phyloP scores from a whole-genome alignment of 2,329 filamentous ascomycete species.

The Chrysoporthe puriensis region DNA sequence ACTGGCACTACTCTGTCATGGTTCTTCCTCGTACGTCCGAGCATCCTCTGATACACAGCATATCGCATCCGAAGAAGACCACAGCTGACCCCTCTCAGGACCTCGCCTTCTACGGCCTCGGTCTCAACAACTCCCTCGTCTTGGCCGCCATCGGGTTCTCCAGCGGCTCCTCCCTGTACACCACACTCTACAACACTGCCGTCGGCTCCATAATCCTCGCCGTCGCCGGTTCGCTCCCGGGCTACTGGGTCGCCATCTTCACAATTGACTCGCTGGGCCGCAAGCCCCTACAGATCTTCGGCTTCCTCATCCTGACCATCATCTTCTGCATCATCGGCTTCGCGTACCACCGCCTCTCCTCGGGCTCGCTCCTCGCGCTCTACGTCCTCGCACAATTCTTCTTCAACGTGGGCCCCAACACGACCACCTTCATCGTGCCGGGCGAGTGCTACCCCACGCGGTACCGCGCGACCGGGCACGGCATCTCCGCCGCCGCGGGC shows the following conservation, averaged over 20 bases:
- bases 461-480: constrained; percentile 66
- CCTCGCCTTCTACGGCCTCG: constrained; percentile 69
- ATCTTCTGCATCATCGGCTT: constrained; percentile 68
- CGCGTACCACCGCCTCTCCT: constrained; percentile 52
- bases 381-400: constrained; percentile 70
- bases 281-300: constrained; percentile 72
- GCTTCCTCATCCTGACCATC: constrained; percentile 64
- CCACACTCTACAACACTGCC: constrained; percentile 71
- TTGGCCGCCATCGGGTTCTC: constrained; percentile 74
- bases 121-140: constrained; percentile 76
- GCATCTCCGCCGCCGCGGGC: constrained; percentile 67
- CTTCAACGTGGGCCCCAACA: constrained; percentile 69
- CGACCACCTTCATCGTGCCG: constrained; percentile 67
- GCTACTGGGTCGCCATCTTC: constrained; percentile 77
- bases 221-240: constrained; percentile 77
- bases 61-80: not conserved
- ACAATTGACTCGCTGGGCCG: constrained; percentile 76
- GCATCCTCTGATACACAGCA: not conserved
- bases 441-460: constrained; percentile 68
- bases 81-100: constrained; percentile 52
- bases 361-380: constrained; percentile 58
- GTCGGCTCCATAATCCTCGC: constrained; percentile 78
- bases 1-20: constrained; percentile 78
- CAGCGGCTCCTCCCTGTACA: constrained; percentile 64
- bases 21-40: constrained; percentile 67